Evolutionary conservation across 352 stramenopile species (phyloP).

Genomic region (Globisporangium acanthophoron): DNA sequence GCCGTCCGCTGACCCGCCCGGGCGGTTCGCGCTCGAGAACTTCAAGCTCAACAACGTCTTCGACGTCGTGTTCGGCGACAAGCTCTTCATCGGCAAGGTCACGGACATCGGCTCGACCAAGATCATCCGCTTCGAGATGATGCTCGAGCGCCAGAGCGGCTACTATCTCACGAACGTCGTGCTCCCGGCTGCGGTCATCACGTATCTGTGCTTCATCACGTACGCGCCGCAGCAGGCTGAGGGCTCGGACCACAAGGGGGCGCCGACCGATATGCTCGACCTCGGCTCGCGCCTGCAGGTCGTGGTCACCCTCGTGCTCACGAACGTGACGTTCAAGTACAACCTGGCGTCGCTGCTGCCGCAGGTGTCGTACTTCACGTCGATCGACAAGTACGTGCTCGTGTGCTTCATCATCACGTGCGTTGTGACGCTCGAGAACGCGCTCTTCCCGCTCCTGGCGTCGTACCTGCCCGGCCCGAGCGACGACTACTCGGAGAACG

Average conservation of each 20-base stretch:
- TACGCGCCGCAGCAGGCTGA: conserved; percentile 15
- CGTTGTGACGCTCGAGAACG: conserved; percentile 26
- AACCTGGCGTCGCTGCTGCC: conserved; percentile 24
- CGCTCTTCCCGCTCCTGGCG: conserved; percentile 17
- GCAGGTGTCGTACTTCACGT: conserved; percentile 35
- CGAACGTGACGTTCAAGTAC: conserved; percentile 37
- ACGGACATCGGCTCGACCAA: conserved; percentile 14
- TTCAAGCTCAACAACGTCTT: conserved; percentile 31
- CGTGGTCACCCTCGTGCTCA: conserved; percentile 34
- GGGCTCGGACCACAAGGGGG: too few species aligned
- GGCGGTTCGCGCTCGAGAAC: conserved; percentile 23
- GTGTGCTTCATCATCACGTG: conserved; percentile 30
- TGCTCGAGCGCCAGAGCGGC: conserved; percentile 24
- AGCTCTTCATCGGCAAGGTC: conserved; percentile 26
- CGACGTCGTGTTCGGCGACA: conserved; percentile 26
- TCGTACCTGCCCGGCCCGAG: not conserved
- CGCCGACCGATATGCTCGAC: conserved; percentile 14
- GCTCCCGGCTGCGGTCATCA: conserved; percentile 29
- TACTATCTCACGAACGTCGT: conserved; percentile 38
- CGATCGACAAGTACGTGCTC: conserved; percentile 33
- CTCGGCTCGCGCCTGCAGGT: conserved; percentile 24
- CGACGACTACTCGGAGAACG: conserved; percentile 4
- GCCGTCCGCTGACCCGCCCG: conserved; percentile 7
- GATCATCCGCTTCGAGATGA: conserved; percentile 28
- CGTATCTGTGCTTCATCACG: conserved; percentile 32